Conservation (phyloP, 2,329 filamentous ascomycete species). For the Cladosporium colombiae region DNA sequence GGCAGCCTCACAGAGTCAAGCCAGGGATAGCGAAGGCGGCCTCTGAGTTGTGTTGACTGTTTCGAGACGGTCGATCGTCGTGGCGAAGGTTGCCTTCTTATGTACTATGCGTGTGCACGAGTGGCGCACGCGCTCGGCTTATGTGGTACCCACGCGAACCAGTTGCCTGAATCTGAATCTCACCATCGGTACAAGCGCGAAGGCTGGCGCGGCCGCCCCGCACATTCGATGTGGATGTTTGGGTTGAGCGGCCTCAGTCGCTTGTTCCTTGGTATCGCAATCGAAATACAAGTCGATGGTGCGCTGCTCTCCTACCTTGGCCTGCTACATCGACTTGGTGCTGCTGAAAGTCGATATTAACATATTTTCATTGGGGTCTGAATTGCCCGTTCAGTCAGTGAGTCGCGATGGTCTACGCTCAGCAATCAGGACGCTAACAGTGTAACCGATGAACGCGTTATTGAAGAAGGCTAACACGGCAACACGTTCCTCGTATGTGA, state of each 20-base stretch:
- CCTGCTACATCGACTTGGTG: not conserved
- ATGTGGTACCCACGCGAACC: not conserved
- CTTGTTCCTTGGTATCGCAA: not conserved
- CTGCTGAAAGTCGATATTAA: not conserved
- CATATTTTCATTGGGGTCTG: not conserved
- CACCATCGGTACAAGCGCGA: not conserved
- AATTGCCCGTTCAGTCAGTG: not conserved
- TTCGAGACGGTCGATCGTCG: not conserved
- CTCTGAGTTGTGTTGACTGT: not conserved
- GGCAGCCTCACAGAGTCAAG: not conserved
- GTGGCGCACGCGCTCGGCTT: not conserved
- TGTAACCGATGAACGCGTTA: not conserved
- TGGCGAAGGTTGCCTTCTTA: not conserved
- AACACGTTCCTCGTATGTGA: not conserved
- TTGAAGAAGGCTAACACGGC: not conserved
- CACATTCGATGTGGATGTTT: not conserved
- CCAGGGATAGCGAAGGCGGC: not conserved
- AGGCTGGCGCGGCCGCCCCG: not conserved
- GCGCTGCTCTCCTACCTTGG: not conserved
- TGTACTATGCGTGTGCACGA: not conserved
- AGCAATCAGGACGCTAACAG: not conserved
- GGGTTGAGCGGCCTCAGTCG: not conserved
- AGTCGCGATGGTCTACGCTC: not conserved
- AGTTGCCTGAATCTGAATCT: conserved; percentile 6
- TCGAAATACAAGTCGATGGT: not conserved